Conservation (phyloP, 2,329 filamentous ascomycete species). For the Cordyceps cicadae region DNA sequence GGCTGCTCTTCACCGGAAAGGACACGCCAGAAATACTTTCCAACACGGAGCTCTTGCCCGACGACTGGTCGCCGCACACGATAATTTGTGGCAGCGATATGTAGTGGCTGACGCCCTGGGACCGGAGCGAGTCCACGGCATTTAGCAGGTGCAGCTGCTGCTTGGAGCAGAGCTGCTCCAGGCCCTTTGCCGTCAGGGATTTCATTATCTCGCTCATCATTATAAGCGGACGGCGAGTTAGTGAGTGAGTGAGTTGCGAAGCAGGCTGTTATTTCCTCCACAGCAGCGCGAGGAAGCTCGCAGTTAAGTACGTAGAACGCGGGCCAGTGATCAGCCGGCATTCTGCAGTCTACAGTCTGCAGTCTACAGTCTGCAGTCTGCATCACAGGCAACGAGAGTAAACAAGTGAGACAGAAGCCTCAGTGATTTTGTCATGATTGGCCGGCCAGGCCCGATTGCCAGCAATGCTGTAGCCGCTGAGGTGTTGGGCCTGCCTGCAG, state of each 20-base stretch:
- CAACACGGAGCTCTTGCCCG: slow-evolving; percentile 49
- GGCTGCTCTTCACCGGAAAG: slow-evolving; percentile 42
- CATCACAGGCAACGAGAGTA: background rate
- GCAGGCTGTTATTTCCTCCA: background rate
- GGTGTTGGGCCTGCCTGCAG: too few relatives aligned
- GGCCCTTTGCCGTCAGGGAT: background rate
- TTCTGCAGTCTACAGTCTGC: too few relatives aligned
- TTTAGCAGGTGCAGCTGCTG: slow-evolving; percentile 24
- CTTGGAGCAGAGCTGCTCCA: slow-evolving; percentile 3
- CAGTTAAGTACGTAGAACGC: too few relatives aligned
- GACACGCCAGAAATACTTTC: slow-evolving; percentile 48
- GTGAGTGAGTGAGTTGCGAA: background rate
- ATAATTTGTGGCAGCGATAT: slow-evolving; percentile 39
- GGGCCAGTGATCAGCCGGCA: too few relatives aligned
- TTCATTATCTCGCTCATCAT: background rate
- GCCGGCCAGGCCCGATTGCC: background rate
- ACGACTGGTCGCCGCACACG: slow-evolving; percentile 47
- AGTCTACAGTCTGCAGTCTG: background rate
- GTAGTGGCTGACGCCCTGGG: slow-evolving; percentile 26
- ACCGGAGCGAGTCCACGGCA: slow-evolving; percentile 27
- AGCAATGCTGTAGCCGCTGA: background rate
- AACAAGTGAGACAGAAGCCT: background rate
- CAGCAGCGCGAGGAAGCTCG: background rate
- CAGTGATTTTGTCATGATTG: background rate
- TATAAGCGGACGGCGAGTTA: background rate